These are phyloP conservation scores for Pythium aphanidermatum DNA, from an alignment of 352 stramenopile species.

Conservation along the genomic window DNA sequence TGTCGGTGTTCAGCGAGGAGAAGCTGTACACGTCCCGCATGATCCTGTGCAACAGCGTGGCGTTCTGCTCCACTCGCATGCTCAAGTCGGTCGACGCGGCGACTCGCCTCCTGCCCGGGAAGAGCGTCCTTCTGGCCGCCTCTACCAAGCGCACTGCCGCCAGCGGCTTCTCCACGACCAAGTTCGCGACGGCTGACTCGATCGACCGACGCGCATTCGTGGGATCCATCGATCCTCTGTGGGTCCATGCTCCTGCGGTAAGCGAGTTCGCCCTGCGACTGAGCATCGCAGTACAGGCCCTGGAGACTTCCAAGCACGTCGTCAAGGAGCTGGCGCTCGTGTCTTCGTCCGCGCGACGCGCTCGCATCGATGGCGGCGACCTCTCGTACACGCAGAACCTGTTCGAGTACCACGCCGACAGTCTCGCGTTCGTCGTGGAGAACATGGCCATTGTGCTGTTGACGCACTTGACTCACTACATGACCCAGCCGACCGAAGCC, in stretches of 20 bases:
- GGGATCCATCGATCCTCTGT: slow-evolving; percentile 53
- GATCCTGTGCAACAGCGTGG: slow-evolving; percentile 70
- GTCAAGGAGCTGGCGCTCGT: slow-evolving; percentile 1
- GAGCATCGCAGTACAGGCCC: slow-evolving; percentile 33
- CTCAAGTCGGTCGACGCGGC: slow-evolving; percentile 47
- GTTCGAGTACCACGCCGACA: slow-evolving; percentile 74
- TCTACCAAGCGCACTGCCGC: slow-evolving; percentile 22
- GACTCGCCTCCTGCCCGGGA: slow-evolving; percentile 19
- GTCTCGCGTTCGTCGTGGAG: slow-evolving; percentile 67
- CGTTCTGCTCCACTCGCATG: slow-evolving; percentile 73
- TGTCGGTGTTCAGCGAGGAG: slow-evolving; percentile 69
- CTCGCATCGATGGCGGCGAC: slow-evolving; percentile 29
- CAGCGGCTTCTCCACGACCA: slow-evolving; percentile 16
- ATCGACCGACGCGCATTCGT: slow-evolving; percentile 49
- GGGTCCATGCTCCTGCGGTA: slow-evolving; percentile 48
- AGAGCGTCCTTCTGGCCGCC: slow-evolving; percentile 42
- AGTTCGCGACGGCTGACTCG: slow-evolving; percentile 44
- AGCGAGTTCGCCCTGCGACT: slow-evolving; percentile 56
- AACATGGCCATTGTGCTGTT: slow-evolving; percentile 70
- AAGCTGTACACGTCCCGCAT: slow-evolving; percentile 78
- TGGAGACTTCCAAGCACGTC: slow-evolving; percentile 42
- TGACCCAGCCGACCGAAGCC: slow-evolving; percentile 24
- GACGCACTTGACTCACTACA: slow-evolving; percentile 66
- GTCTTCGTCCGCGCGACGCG: slow-evolving; percentile 1
- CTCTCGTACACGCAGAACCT: slow-evolving; percentile 40